phyloP scores from a whole-genome alignment of 805 yeast species.

The Schwanniomyces pseudopolymorphus region DNA sequence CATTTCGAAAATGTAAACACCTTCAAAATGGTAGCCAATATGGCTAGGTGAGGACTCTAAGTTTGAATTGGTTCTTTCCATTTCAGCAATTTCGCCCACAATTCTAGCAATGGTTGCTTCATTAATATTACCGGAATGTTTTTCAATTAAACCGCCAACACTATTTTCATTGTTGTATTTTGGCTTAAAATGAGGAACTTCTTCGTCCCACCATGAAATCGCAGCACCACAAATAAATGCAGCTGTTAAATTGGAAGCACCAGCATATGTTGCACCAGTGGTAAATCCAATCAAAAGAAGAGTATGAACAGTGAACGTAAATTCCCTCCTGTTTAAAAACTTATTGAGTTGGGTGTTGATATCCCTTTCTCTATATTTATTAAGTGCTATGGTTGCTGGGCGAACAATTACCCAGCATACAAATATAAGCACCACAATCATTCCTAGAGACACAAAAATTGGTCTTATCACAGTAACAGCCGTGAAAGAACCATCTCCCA shows the following conservation, averaged over 20 bases:
- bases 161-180: neutral
- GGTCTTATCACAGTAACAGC: slow-evolving; percentile 4
- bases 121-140: neutral
- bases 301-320: slow-evolving; percentile 1
- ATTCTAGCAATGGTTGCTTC: neutral
- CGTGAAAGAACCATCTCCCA: slow-evolving; percentile 5
- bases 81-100: neutral
- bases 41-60: neutral
- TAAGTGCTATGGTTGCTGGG: neutral
- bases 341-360: neutral
- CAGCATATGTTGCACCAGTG: slow-evolving; percentile 4
- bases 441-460: slow-evolving; percentile 4
- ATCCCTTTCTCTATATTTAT: neutral
- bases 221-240: slow-evolving; percentile 4
- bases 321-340: neutral
- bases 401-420: neutral
- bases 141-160: neutral
- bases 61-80: neutral
- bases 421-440: neutral
- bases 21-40: neutral
- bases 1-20: neutral
- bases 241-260: slow-evolving; percentile 5
- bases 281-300: neutral
- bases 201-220: slow-evolving; percentile 4
- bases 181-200: neutral